Base-by-base conservation (phyloP, 2,329 filamentous ascomycete genomes). In the Fusarium compactum region DNA sequence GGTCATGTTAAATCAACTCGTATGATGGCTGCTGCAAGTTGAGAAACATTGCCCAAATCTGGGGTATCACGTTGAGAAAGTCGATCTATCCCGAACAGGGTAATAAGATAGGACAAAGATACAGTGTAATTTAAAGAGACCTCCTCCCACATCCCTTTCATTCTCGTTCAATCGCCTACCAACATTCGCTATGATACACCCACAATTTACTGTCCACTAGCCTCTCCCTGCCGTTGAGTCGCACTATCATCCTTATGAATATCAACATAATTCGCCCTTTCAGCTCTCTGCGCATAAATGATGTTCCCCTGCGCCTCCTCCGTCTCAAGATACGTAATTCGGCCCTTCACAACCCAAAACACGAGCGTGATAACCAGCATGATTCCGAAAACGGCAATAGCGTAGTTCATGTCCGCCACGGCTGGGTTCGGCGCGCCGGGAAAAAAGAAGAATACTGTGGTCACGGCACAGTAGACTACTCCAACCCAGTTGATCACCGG, bases 361-460 rank as follows among this genome's bases (percentile, higher is more conserved):
- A 76, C 79, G 2, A 86, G 41, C 0, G 85, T 80, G 10, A 87
- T 79, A 5, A 86, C 77, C 54, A 87, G 67, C 85, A 87, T 86
- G 24, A 87, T 80, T 2, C 84, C 86, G 69, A 88, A 87, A 1
- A 87, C 85, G 2, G 83, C 86, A 69, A 87, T 87, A 8, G 86
- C 86, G 71, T 84, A 88, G 74, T 88, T 88, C 86, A 87, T 87
- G 63, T 87, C 84, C n/a, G 77, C 76, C 0, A 79, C 74, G 0
- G 80, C 66, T 0, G 86, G 85, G 61, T 82, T 81, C 0, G 85
- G 86, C 1, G 60, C 63, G 1, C 76, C 76, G 0, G 85, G 85
- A 69, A 87, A 87, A 73, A 87, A 85, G 81, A 87, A 87, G 76
- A 87, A 87, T 27, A 87, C 80, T 0, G 84, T 85, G 3, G 85